Conservation (phyloP, 106 monocot genomes). For the Platanthera zijinensis region DNA sequence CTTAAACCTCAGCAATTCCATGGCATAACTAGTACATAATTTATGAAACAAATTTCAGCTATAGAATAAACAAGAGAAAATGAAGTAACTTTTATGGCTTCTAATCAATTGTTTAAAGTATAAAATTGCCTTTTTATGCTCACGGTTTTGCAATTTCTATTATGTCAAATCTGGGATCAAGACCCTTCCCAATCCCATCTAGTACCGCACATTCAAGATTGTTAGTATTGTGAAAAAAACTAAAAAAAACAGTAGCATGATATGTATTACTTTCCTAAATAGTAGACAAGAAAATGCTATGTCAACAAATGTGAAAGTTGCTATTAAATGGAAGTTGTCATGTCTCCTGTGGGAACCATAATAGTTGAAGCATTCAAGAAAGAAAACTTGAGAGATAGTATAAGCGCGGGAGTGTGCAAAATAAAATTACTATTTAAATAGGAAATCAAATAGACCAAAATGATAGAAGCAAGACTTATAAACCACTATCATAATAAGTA, state of each 20-base stretch:
- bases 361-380: no score
- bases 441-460: no score
- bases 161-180: constrained; percentile 98
- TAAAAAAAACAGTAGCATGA: neutral
- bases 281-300: constrained; percentile 90
- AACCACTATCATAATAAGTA: no score
- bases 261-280: neutral
- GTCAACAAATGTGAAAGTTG: constrained; percentile 99
- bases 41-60: constrained; percentile 4
- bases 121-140: constrained; percentile 29
- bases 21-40: constrained; percentile 55
- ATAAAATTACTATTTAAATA: no score
- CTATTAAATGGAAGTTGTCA: constrained; percentile 94
- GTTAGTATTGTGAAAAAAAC: neutral
- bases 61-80: neutral
- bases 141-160: constrained; percentile 99
- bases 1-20: constrained; percentile 84
- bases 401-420: no score
- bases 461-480: no score
- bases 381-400: no score
- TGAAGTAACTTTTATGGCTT: neutral
- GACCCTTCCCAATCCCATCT: constrained; percentile 97
- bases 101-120: neutral
- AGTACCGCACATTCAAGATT: constrained; percentile 49
- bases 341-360: no score